Evolutionary conservation across 305 asterid genomes (phyloP).

Genomic region (Fraxinus albicans): DNA sequence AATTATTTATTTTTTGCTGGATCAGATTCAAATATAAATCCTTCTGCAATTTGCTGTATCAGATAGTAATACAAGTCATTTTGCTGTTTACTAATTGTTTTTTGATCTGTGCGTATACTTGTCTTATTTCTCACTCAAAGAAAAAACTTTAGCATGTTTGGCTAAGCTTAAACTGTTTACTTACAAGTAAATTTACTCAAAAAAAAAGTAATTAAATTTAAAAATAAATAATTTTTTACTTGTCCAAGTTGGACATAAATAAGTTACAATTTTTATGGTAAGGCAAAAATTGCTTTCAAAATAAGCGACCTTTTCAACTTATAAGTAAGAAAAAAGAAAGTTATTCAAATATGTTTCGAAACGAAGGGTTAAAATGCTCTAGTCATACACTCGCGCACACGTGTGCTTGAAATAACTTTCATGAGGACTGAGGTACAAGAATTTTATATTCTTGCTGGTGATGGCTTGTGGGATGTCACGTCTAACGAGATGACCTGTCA

Average conservation of each 20-base stretch:
- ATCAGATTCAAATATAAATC: not conserved
- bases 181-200: not conserved
- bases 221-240: too few relatives aligned
- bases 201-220: too few relatives aligned
- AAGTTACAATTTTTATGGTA: not conserved
- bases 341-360: not conserved
- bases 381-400: conserved; percentile 21
- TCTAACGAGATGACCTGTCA: conserved; percentile 34
- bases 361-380: not conserved
- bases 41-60: not conserved
- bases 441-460: conserved; percentile 46
- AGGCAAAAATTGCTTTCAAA: not conserved
- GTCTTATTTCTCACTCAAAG: not conserved
- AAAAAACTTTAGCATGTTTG: not conserved
- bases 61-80: not conserved
- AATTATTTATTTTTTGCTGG: not conserved
- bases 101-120: not conserved
- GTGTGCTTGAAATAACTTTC: conserved; percentile 46
- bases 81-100: not conserved
- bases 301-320: not conserved
- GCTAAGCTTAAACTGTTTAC: not conserved
- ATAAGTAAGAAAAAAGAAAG: not conserved
- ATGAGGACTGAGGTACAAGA: conserved; percentile 41
- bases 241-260: not conserved
- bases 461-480: conserved; percentile 58